A percentile compares a stretch with the other conserved stretches of the same genome.
phyloP scores from a whole-genome alignment of 805 yeast species.

The Starmerella khaoyaiensis region DNA sequence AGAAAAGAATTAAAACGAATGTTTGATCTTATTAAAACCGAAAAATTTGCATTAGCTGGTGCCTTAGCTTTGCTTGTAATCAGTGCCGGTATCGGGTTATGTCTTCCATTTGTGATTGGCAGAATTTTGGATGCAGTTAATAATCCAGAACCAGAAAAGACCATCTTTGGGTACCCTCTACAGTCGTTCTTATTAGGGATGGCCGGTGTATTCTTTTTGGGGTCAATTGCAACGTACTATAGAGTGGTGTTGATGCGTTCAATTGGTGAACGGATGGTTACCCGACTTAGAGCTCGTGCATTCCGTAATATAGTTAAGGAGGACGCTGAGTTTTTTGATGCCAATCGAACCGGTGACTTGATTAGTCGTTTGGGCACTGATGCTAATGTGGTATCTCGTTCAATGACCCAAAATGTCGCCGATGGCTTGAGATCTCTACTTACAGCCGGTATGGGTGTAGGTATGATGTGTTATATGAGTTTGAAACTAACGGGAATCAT shows the following conservation, averaged over 20 bases:
- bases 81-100: conserved; percentile 69
- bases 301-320: conserved; percentile 67
- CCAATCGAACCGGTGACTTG: conserved; percentile 80
- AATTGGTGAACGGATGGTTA: conserved; percentile 79
- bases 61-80: conserved; percentile 55
- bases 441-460: conserved; percentile 72
- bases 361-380: conserved; percentile 81
- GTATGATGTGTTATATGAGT: conserved; percentile 84
- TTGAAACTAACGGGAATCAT: conserved; percentile 72
- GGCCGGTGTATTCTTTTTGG: conserved; percentile 51
- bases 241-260: conserved; percentile 62
- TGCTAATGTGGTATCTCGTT: conserved; percentile 72
- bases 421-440: conserved; percentile 82
- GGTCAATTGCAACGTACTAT: conserved; percentile 69
- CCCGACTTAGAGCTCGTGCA: conserved; percentile 65
- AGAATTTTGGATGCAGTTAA: conserved; percentile 65
- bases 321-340: conserved; percentile 81
- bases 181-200: conserved; percentile 51
- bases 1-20: conserved; percentile 35
- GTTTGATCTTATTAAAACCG: conserved; percentile 45
- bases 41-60: conserved; percentile 38
- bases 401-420: conserved; percentile 76
- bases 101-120: conserved; percentile 74
- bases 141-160: conserved; percentile 26
- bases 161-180: conserved; percentile 48